phyloP scores from a whole-genome alignment of 495 filamentous ascomycete species.

The Glonium stellatum region DNA sequence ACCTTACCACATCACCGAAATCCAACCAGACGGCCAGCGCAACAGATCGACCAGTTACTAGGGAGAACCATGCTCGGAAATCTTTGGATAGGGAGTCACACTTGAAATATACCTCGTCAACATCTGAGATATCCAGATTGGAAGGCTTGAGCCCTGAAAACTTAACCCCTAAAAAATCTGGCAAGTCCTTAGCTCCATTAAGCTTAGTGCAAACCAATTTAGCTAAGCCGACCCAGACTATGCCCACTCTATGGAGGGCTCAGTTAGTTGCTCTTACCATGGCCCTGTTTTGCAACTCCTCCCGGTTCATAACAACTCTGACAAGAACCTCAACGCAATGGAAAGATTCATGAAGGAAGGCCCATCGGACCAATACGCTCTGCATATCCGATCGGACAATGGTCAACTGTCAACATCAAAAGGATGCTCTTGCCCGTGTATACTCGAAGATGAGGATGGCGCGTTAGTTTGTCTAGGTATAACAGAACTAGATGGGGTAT shows the following conservation, averaged over 20 bases:
- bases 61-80: too few relatives aligned
- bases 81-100: too few relatives aligned
- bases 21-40: too few relatives aligned
- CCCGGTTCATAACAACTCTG: background rate
- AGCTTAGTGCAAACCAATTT: too few relatives aligned
- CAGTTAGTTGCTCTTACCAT: background rate
- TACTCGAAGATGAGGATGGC: background rate
- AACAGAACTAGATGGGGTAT: background rate
- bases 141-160: too few relatives aligned
- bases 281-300: background rate
- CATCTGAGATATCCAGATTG: too few relatives aligned
- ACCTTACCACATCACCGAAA: too few relatives aligned
- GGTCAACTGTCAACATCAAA: slow-evolving; percentile 12
- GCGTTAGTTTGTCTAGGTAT: background rate
- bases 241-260: background rate
- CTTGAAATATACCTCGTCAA: too few relatives aligned
- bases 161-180: background rate
- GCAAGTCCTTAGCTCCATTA: background rate
- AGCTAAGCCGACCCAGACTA: background rate
- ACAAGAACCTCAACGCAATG: background rate
- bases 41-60: too few relatives aligned
- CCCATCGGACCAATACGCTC: slow-evolving; percentile 7
- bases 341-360: slow-evolving; percentile 3
- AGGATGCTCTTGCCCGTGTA: slow-evolving; percentile 5
- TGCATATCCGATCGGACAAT: slow-evolving; percentile 9